These are phyloP conservation scores for Xylariaceae sp. DNA, from an alignment of 2,329 filamentous ascomycete species.

Conservation along the genomic window DNA sequence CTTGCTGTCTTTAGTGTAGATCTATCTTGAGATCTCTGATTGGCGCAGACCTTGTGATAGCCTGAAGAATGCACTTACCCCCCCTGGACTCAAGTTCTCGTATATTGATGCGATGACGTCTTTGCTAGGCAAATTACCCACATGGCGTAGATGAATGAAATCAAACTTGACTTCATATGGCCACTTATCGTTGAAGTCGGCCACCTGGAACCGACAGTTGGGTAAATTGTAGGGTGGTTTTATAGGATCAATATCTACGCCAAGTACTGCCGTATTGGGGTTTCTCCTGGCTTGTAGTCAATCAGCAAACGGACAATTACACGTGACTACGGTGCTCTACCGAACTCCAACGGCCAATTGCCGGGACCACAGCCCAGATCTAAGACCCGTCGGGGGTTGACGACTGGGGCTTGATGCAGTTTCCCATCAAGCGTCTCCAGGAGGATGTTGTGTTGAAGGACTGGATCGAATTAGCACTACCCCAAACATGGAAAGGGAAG, in stretches of 20 bases:
- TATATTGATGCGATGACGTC: constrained; percentile 39
- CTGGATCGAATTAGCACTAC: constrained; percentile 16
- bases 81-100: constrained; percentile 43
- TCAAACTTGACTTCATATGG: constrained; percentile 36
- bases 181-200: constrained; percentile 40
- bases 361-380: constrained; percentile 44
- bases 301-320: not conserved
- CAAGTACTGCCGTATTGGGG: constrained; percentile 37
- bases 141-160: constrained; percentile 42
- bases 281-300: constrained; percentile 28
- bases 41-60: not conserved
- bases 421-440: constrained; percentile 40
- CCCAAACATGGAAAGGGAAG: not conserved
- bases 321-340: constrained; percentile 9
- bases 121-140: constrained; percentile 32
- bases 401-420: constrained; percentile 40
- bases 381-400: constrained; percentile 37
- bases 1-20: constrained; percentile 3
- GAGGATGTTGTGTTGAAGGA: constrained; percentile 40
- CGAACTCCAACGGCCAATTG: constrained; percentile 38
- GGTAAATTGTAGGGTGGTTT: constrained; percentile 32
- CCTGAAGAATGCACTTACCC: constrained; percentile 31
- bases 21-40: constrained; percentile 31
- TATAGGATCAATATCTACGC: constrained; percentile 41
- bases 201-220: constrained; percentile 40